Conservation (phyloP, 148 eudicot species). For the Spergularia bocconei region DNA sequence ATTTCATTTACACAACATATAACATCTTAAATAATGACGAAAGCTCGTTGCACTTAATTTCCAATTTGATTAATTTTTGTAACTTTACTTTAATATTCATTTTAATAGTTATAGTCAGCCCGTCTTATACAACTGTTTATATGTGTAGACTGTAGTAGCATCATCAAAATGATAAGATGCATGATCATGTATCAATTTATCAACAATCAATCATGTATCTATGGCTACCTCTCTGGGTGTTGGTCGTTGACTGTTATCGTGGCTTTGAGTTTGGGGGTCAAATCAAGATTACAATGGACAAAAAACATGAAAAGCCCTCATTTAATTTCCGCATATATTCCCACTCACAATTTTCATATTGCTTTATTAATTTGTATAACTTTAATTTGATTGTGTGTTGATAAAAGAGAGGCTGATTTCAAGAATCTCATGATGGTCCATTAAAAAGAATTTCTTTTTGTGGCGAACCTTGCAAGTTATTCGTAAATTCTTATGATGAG, state of each 20-base stretch:
- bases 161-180: no score
- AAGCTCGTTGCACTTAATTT: no score
- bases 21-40: no score
- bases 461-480: conserved; percentile 30
- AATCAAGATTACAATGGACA: not conserved
- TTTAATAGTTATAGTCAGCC: no score
- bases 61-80: no score
- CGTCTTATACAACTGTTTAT: no score
- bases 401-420: not conserved
- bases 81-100: no score
- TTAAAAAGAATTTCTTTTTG: conserved; percentile 14
- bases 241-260: conserved; percentile 13
- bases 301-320: not conserved
- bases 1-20: no score
- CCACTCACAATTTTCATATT: not conserved
- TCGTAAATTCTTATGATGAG: not conserved
- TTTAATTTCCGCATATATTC: conserved; percentile 8
- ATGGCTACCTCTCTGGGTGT: not conserved
- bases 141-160: no score
- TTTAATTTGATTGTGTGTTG: not conserved
- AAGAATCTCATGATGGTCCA: conserved; percentile 20
- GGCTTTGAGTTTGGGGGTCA: not conserved
- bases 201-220: not conserved
- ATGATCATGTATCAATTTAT: no score
- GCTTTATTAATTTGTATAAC: not conserved